phyloP scores from a whole-genome alignment of 1,139 yeast genomes.

The Geotrichum restrictum region DNA sequence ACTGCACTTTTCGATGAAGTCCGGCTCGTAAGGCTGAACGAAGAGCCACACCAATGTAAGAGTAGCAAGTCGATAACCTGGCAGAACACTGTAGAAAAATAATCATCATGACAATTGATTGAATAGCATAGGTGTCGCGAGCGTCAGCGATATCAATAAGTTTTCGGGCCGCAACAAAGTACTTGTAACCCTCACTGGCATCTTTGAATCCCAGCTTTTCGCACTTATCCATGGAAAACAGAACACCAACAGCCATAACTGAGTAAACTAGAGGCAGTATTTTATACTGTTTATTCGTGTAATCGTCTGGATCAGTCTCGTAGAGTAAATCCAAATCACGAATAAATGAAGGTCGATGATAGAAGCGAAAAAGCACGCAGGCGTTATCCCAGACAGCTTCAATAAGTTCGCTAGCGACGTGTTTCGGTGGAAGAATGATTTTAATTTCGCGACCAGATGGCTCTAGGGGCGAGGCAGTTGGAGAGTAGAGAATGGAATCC shows the following conservation, averaged over 20 bases:
- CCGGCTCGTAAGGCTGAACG: slow-evolving; percentile 87
- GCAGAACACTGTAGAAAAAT: slow-evolving; percentile 88
- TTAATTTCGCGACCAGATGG: slow-evolving; percentile 40
- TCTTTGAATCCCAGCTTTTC: slow-evolving; percentile 42
- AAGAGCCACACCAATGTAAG: slow-evolving; percentile 87
- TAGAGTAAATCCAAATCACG: slow-evolving; percentile 54
- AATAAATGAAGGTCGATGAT: slow-evolving; percentile 75
- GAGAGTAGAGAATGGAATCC: slow-evolving; percentile 16
- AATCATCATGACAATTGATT: slow-evolving; percentile 62
- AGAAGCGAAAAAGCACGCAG: slow-evolving; percentile 77
- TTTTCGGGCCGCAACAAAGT: slow-evolving; percentile 77
- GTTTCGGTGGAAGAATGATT: slow-evolving; percentile 71
- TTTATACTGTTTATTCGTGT: slow-evolving; percentile 68
- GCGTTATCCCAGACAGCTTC: slow-evolving; percentile 82
- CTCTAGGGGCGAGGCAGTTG: slow-evolving; percentile 14
- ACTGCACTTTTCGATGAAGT: slow-evolving; percentile 68
- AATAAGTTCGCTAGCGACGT: slow-evolving; percentile 64
- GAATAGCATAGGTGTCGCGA: slow-evolving; percentile 60
- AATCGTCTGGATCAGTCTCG: slow-evolving; percentile 64
- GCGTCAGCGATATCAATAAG: slow-evolving; percentile 67
- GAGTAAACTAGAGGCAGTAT: slow-evolving; percentile 75
- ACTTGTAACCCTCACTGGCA: slow-evolving; percentile 67
- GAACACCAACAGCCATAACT: slow-evolving; percentile 67
- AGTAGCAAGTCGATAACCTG: slow-evolving; percentile 81
- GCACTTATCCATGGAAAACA: slow-evolving; percentile 49